Percentiles rank a stretch among this genome's conserved stretches.
phyloP scores from a whole-genome alignment of 2,329 filamentous ascomycete genomes.

The Arthrinium phaeospermum region DNA sequence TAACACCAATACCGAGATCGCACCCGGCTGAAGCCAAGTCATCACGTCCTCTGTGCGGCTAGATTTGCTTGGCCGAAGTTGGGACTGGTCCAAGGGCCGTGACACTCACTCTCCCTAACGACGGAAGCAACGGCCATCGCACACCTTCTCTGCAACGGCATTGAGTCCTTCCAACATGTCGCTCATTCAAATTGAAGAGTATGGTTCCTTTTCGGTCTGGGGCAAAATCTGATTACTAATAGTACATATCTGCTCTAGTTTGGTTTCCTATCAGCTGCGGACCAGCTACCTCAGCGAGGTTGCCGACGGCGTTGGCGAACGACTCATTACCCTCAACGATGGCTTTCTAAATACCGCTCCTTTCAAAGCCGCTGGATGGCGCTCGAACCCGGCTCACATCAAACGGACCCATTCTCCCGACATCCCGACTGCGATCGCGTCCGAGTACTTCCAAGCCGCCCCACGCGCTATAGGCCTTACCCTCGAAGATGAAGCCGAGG shows the following conservation, averaged over 20 bases:
- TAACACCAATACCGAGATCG: neutral
- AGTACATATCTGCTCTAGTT: slow-evolving; percentile 50
- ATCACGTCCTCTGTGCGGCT: neutral
- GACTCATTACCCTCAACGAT: slow-evolving; percentile 81
- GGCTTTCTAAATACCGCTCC: slow-evolving; percentile 78
- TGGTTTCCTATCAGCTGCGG: slow-evolving; percentile 82
- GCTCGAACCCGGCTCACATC: slow-evolving; percentile 73
- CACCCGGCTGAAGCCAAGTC: neutral
- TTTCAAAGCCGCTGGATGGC: slow-evolving; percentile 85
- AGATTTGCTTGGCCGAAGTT: neutral
- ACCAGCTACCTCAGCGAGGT: slow-evolving; percentile 81
- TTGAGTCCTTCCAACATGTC: slow-evolving; percentile 41
- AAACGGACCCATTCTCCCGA: slow-evolving; percentile 86
- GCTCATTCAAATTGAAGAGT: slow-evolving; percentile 52
- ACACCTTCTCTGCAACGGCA: neutral
- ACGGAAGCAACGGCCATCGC: neutral
- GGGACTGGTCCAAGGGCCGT: neutral
- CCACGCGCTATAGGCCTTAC: slow-evolving; percentile 67
- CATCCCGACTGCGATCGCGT: slow-evolving; percentile 81
- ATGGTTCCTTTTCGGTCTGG: slow-evolving; percentile 26
- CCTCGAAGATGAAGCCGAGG: slow-evolving; percentile 74
- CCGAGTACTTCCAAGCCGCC: slow-evolving; percentile 80
- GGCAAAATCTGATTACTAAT: neutral
- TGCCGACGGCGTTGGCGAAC: slow-evolving; percentile 83
- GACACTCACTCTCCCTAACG: neutral